Evolutionary conservation across 192 early-diverging fungal genomes (phyloP).

Genomic region (Lunasporangiospora selenospora): DNA sequence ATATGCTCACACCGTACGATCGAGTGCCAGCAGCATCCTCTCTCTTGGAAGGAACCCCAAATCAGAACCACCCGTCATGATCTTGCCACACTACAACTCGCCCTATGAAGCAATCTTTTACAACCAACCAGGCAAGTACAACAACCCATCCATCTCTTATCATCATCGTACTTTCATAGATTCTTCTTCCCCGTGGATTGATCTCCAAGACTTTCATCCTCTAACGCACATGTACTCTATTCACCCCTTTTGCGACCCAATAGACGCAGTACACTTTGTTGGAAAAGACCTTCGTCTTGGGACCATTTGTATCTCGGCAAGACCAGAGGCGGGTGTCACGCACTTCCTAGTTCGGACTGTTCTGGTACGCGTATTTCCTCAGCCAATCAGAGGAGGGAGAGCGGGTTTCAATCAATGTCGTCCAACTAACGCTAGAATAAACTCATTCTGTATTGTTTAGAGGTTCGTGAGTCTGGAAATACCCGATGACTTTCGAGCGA

Average conservation of each 20-base stretch:
- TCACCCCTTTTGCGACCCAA: no score
- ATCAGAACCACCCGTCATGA: conserved; percentile 21
- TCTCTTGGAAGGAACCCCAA: conserved; percentile 8
- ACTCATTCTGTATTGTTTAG: no score
- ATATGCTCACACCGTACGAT: conserved; percentile 21
- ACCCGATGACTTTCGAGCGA: background rate
- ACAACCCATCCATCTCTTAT: no score
- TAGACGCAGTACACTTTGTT: conserved; percentile 17
- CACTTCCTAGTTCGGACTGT: conserved; percentile 35
- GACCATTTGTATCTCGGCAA: conserved; percentile 23
- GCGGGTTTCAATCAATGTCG: no score
- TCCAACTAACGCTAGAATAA: no score
- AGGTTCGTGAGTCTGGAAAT: conserved; percentile 26
- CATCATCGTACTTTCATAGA: no score
- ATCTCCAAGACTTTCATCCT: no score
- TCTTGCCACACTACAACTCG: conserved; percentile 38
- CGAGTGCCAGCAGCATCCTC: conserved; percentile 22
- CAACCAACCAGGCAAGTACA: conserved; percentile 19
- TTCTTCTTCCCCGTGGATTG: no score
- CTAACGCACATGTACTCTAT: no score
- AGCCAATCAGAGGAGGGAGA: no score
- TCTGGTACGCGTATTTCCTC: conserved; percentile 12
- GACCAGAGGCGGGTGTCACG: conserved; percentile 1
- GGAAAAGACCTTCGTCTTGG: conserved; percentile 33
- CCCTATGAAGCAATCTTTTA: conserved; percentile 30